Evolutionary conservation across 176 grass and related monocot species (phyloP).

Genomic region (Aechmea fasciata): DNA sequence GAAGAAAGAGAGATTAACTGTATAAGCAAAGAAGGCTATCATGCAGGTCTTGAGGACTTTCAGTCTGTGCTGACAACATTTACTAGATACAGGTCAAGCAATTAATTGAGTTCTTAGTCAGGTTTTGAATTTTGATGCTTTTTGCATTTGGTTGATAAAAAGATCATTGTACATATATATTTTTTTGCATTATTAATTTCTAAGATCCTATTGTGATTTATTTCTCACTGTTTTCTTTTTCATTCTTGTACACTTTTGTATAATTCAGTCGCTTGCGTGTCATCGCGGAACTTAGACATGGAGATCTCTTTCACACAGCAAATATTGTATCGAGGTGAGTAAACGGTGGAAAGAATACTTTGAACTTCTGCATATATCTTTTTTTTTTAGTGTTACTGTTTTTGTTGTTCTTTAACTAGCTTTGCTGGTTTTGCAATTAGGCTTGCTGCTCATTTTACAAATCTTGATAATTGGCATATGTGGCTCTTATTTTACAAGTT

Average conservation of each 20-base stretch:
- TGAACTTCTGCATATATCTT: background rate
- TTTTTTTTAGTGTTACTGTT: constrained; percentile 7
- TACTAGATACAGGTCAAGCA: constrained; percentile 78
- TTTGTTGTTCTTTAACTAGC: constrained; percentile 2
- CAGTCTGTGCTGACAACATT: constrained; percentile 97
- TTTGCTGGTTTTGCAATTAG: background rate
- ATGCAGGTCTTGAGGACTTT: constrained; percentile 86
- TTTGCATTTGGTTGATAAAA: background rate
- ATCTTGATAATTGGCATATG: too few relatives aligned
- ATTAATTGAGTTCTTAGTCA: constrained; percentile 11
- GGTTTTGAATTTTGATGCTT: constrained; percentile 1
- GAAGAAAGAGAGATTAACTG: constrained; percentile 56
- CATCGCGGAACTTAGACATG: constrained; percentile 95
- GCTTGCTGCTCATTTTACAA: background rate
- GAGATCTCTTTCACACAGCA: constrained; percentile 92
- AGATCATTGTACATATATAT: background rate
- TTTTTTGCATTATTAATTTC: background rate
- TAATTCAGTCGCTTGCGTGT: constrained; percentile 62
- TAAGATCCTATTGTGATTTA: background rate
- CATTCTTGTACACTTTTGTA: constrained; percentile 12
- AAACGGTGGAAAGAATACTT: background rate
- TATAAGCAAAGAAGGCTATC: constrained; percentile 83
- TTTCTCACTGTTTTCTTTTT: constrained; percentile 3
- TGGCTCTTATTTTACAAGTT: too few relatives aligned
- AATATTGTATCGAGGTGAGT: constrained; percentile 98